phyloP scores from a whole-genome alignment of 116 monocot genomes.

The Posidonia oceanica region DNA sequence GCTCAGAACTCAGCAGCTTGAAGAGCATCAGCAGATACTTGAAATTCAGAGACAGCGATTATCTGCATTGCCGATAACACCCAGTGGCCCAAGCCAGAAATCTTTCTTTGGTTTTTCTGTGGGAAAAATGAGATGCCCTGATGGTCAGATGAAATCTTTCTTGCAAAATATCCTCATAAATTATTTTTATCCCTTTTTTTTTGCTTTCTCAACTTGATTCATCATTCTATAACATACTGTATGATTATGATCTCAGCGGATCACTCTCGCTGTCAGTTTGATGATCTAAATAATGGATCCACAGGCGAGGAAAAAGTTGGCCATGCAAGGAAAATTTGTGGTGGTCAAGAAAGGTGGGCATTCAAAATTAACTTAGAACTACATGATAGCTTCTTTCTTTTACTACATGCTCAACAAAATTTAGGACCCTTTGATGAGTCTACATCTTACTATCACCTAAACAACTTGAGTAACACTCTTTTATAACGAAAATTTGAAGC shows the following conservation, averaged over 20 bases:
- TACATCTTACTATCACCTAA: too few relatives aligned
- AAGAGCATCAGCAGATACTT: constrained; percentile 18
- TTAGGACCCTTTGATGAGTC: too few relatives aligned
- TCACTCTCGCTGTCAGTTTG: constrained; percentile 9
- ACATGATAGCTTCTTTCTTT: not conserved
- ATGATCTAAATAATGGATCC: constrained; percentile 7
- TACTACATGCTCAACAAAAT: too few relatives aligned
- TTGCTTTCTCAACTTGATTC: constrained; percentile 1
- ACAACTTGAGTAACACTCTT: too few relatives aligned
- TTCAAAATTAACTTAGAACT: not conserved
- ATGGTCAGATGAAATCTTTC: constrained; percentile 3
- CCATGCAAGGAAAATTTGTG: constrained; percentile 3
- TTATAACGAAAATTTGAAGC: too few relatives aligned
- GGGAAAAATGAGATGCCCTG: constrained; percentile 10
- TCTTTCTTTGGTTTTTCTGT: constrained; percentile 2
- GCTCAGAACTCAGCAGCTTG: constrained; percentile 8
- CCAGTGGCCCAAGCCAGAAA: constrained; percentile 4
- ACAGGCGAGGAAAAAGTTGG: constrained; percentile 5
- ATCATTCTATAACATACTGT: not conserved
- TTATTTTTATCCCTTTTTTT: not conserved
- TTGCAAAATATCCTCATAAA: not conserved
- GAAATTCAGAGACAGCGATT: constrained; percentile 18
- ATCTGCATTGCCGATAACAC: constrained; percentile 8
- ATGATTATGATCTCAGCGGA: constrained; percentile 7
- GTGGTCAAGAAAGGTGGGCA: constrained; percentile 18